Base-by-base conservation (phyloP, 768 basidiomycete species). In the Austroboletus eburneus region DNA sequence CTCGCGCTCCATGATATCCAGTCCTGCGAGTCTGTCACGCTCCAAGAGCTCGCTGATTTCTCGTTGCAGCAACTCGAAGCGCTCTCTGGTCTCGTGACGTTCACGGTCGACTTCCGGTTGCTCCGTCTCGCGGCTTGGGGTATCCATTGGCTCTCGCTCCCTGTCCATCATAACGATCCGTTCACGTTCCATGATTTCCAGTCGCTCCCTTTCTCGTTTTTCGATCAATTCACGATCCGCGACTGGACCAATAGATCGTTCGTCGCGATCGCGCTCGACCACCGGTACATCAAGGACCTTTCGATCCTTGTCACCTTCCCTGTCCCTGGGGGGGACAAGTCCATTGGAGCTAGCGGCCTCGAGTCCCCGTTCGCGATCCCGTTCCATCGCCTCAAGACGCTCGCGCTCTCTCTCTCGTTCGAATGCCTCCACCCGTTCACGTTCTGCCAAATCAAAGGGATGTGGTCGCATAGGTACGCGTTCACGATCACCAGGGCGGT, bases 371-470 rank as follows among this genome's bases (percentile, higher is more conserved):
- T 64, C 58, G n/a, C 63, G 46, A n/a, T 70, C 60, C 36, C 61
- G 57, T 47, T 66, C 57, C 50, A 57, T 54, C 13, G 42, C 52
- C 41, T 65, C 62, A 20, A 57, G 48, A 17, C 57, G 53, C 35
- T 67, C 70, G 13, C 57, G 56, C 17, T 70, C 67, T 30, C 69
- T 48, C 34, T 67, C 69, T 12, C 67, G 58, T 13, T 72, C 69
- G 21, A 63, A 61, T 20, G 54, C 57, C 7, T 59, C 61, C 34
- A 49, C 53, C 8, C 57, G 62, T 35, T 64, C 63, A 9, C 58
- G 63, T 42, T 62, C 63, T n/a, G 12, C 5, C 27, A 55, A 25
- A 14, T 62, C 59, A 20, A 46, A 54, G 6, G 49, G 50, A 18
- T 59, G 50, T 8, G 51, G 45, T 32, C 58, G 63, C 52, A 62